Conservation (phyloP, 768 basidiomycete genomes). For the Leccinum subgranulosum region DNA sequence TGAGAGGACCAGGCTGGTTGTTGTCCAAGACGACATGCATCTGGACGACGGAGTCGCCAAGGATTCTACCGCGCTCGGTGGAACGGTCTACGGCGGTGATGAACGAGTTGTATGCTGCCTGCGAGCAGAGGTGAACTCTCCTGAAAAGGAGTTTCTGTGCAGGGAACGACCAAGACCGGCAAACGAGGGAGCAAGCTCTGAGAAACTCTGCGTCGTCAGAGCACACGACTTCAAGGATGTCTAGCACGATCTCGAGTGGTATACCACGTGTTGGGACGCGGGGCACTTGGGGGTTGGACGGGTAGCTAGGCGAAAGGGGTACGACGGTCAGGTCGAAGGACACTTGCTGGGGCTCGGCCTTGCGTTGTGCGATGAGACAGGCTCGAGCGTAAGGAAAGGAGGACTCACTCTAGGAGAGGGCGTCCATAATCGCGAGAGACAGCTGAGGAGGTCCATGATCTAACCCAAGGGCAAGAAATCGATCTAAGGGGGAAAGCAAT, state of each 20-base stretch:
- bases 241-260: constrained; percentile 61
- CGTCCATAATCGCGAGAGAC: constrained; percentile 17
- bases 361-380: constrained; percentile 7
- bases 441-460: constrained; percentile 25
- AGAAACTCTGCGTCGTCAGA: constrained; percentile 44
- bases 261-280: constrained; percentile 34
- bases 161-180: constrained; percentile 59
- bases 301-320: constrained; percentile 21
- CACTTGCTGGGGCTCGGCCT: constrained; percentile 36
- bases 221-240: constrained; percentile 59
- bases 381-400: neutral
- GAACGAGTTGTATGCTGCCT: constrained; percentile 54
- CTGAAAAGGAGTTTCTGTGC: constrained; percentile 66
- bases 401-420: constrained; percentile 25
- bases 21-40: constrained; percentile 61
- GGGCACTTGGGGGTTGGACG: constrained; percentile 13
- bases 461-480: constrained; percentile 11
- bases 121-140: constrained; percentile 51
- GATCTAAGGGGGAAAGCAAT: neutral
- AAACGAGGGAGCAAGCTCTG: constrained; percentile 57
- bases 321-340: constrained; percentile 38
- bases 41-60: constrained; percentile 51
- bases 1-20: constrained; percentile 60
- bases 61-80: constrained; percentile 45
- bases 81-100: constrained; percentile 45